Base-by-base conservation (phyloP, 2,329 filamentous ascomycete species). In the Xylaria sp. region DNA sequence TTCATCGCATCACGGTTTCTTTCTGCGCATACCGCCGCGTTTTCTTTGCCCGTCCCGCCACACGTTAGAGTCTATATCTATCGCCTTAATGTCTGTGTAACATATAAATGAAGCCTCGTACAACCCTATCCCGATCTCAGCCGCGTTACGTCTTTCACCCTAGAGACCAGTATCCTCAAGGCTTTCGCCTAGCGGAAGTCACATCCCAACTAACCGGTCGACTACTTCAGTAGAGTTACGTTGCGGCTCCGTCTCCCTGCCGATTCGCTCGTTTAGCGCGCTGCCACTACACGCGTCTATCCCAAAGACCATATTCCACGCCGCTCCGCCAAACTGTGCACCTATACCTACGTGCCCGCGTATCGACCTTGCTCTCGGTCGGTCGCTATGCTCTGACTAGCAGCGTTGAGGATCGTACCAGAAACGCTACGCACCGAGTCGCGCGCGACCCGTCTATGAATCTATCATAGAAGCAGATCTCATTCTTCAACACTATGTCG, bases 401-500 rank as follows among this genome's bases (percentile, higher is more conserved):
- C 45, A 65, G 62, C 36, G 27, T 55, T 59, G 48, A 32, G 58
- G 32, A 64, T 47, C 19, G 12, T 34, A 55, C 54, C 53, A 47
- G n/a, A 50, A 53, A 57, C 53, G 59, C 61, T 34, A 60, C 21
- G 9, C 55, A 56, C 42, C 24, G 21, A 32, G 32, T 48, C 36
- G 24, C 55, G 14, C 36, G 24, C 55, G 14, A 36, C 50, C 56
- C 45, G 45, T 68, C 63, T 53, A 65, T 71, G 65, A 70, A 64
- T 68, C 53, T 36, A 47, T 34, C 56, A 27, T 61, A 57, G 42
- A 51, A 62, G 6, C 48, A 30, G 69, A 34, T n/a, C 54, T 59
- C 45, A 47, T 62, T 9, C 47, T 50, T 67, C 45, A 61, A 55
- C 68, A 75, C 56, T 60, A 77, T 77, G 75, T 67, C 75, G 59